Base-by-base conservation (phyloP, 768 basidiomycete genomes). In the Boletellus sp. region DNA sequence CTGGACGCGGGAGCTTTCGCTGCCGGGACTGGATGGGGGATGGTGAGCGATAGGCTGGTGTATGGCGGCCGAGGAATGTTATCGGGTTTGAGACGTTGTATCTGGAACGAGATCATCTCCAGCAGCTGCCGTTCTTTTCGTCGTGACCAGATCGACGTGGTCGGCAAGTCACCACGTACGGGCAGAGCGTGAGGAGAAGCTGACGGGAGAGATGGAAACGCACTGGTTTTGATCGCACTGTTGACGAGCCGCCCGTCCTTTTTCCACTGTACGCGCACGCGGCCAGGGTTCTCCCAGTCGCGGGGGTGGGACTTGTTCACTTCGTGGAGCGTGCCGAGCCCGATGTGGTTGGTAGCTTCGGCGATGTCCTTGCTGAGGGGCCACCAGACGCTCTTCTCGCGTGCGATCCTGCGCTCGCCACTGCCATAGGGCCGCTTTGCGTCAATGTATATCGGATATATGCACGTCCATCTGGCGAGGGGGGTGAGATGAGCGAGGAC, bases 271-370 rank as follows among this genome's bases (percentile, higher is more conserved):
- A 98, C 89, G 55, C 92, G 82, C 51, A 99, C 91, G 22, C 95
- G 80, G 9, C 95, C 95, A 0, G 95, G 95, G 66, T 99, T 99
- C 63, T 90, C 94, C 95, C 95, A 99, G 68, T 99, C 95, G 45
- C 90, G 80, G 11, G 95, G 95, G 62, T 99, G 95, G 23, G 80
- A 74, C 69, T 94, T 97, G 62, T 81, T 79, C 33, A 91, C 90
- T 73, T 98, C 94, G 58, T 94, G 91, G 5, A 96, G 76, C 2
- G 85, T 81, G 12, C 84, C 80, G 8, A 97, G 73, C 2, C 93
- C 87, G 13, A 98, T 70, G 26, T 83, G 74, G 57, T 73, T 80
- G 22, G 87, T 84, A 7, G 90, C 94, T 50, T 90, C 85, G 2
- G 90, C 87, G 46, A 99, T 95, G 60, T 93, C 92, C 59, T 90